Conservation (phyloP, 805 yeast genomes). For the Saturnispora quitensis region DNA sequence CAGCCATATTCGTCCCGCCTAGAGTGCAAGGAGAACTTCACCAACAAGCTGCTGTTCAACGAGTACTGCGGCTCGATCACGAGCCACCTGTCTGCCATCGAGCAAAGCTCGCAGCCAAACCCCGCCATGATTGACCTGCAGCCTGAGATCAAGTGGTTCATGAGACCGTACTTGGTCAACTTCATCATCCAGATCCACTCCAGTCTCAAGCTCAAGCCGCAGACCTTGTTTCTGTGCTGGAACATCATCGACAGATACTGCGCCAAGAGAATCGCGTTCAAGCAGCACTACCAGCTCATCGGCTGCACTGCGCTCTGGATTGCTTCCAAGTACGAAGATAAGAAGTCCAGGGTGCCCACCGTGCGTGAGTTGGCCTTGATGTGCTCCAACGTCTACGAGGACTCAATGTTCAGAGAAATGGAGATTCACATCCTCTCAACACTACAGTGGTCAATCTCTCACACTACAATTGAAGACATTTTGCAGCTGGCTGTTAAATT, state of each 20-base stretch:
- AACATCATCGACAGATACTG: constrained; percentile 86
- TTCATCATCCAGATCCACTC: constrained; percentile 62
- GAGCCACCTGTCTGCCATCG: constrained; percentile 32
- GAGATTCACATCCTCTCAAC: constrained; percentile 35
- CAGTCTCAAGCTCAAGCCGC: constrained; percentile 54
- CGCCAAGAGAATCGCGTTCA: constrained; percentile 73
- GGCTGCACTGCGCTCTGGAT: constrained; percentile 92
- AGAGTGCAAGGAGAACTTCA: constrained; percentile 39
- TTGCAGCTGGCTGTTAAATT: constrained; percentile 32
- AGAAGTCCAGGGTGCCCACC: constrained; percentile 49
- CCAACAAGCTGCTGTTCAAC: constrained; percentile 32
- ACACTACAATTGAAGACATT: constrained; percentile 45
- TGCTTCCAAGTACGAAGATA: constrained; percentile 70
- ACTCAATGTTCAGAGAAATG: constrained; percentile 38
- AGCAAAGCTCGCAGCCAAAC: constrained; percentile 32
- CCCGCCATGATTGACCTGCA: constrained; percentile 66
- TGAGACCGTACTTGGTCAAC: constrained; percentile 69
- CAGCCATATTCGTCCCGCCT: constrained; percentile 33
- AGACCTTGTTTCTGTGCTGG: constrained; percentile 58
- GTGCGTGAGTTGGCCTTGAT: constrained; percentile 43
- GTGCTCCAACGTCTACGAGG: constrained; percentile 52
- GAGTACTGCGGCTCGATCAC: constrained; percentile 37
- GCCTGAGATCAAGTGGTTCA: constrained; percentile 71
- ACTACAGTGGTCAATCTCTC: constrained; percentile 34
- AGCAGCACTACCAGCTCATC: constrained; percentile 82